These are phyloP conservation scores for Umbilicus rupestris DNA, from an alignment of 164 flowering plant genomes.

Conservation along the genomic window DNA sequence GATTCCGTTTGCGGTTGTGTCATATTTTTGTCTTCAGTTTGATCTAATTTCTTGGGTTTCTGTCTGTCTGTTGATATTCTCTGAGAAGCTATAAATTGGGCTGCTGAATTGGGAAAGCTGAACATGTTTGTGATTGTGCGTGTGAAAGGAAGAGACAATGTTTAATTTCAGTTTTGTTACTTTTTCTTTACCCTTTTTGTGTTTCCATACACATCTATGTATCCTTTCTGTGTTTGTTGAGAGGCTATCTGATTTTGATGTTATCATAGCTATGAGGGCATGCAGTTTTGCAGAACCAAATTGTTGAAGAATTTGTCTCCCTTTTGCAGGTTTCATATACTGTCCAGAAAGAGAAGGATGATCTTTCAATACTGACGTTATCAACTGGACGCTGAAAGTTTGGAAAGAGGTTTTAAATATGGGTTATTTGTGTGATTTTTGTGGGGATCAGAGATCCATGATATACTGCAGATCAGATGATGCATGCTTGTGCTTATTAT, in stretches of 20 bases:
- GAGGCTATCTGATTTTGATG: too few species aligned
- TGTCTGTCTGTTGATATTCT: too few species aligned
- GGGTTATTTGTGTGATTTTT: conserved; percentile 83
- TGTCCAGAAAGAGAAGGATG: neutral
- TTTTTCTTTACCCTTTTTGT: too few species aligned
- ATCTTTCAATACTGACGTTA: neutral
- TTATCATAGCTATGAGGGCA: too few species aligned
- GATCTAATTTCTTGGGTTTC: neutral
- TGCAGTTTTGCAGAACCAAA: neutral
- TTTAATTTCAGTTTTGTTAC: too few species aligned
- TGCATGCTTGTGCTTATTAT: neutral
- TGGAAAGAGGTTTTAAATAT: conserved; percentile 19
- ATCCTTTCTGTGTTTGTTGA: too few species aligned
- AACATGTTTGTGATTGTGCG: too few species aligned
- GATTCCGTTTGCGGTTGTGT: neutral
- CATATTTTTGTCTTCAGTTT: neutral
- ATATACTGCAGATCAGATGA: neutral
- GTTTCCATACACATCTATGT: too few species aligned
- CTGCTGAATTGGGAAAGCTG: too few species aligned
- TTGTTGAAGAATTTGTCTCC: neutral
- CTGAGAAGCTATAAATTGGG: too few species aligned
- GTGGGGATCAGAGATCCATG: conserved; percentile 44
- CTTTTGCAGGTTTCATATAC: neutral
- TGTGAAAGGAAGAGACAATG: too few species aligned
- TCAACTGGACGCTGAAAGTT: neutral